Evolutionary conservation across 2,329 filamentous ascomycete species (phyloP), one percentile per base, ranked within the genome.

Genomic region (Geoglossum cookeanum): DNA sequence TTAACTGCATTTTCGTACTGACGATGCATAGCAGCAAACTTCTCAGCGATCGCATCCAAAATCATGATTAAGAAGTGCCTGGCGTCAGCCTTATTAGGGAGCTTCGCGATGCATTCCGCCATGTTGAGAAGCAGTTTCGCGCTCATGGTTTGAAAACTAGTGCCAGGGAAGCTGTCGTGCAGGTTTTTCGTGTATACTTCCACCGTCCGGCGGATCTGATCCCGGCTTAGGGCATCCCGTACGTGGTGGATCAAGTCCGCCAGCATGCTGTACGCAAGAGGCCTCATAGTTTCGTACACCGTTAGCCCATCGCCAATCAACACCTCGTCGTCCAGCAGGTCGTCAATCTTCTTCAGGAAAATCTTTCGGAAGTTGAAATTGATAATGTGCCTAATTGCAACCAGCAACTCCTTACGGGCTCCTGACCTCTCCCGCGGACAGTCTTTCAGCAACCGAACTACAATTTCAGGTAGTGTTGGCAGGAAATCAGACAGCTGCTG

Each of bases 91-190:
- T 97, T 98, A 67, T 95, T 87, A 22, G 85, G 84, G 63, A 98
- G 78, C 68, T 91, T 94, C 0, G 90, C 87, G 65, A 98, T 99
- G 68, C 88, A 94, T 65, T 98, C 94, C 0, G 91, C 92, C 88
- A 99, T 94, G 68, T 98, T 99, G 11, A 98, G 75, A 0, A 99
- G 75, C 2, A 99, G 75, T 69, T 97, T 98, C 0, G 92, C 94
- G 64, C 92, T 97, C 92, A 99, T 99, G 0, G 92, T 98, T 69
- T 98, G 94, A 67, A 98, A 98, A 69, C 91, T 98, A 0, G 94
- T 97, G 7, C 94, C 94, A 0, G 92, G 94, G 61, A 95, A 95
- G 61, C 87, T 88, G 68, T 97, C 92, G 65, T 95, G 89, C 27
- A 98, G 74, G 65, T 97, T 97, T 66, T 85, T 88, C 1, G 94